phyloP scores from a whole-genome alignment of 2,329 filamentous ascomycete genomes.

The Aspergillus sp. region DNA sequence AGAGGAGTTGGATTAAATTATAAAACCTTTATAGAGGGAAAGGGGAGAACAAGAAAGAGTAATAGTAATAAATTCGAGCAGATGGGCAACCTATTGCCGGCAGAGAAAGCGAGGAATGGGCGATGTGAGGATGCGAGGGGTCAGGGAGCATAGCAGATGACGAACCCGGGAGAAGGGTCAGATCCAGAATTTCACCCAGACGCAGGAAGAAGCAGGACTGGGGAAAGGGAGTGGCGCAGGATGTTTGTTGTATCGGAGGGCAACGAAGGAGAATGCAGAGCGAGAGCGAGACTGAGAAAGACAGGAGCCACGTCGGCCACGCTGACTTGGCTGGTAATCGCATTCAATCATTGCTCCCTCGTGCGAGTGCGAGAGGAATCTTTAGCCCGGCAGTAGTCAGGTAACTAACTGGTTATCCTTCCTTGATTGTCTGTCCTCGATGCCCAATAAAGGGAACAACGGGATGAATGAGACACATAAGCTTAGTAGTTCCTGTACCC shows the following conservation, averaged over 20 bases:
- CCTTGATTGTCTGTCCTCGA: not conserved
- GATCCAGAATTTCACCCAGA: not conserved
- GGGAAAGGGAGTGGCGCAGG: constrained; percentile 11
- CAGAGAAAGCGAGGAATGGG: constrained; percentile 2
- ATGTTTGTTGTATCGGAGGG: constrained; percentile 13
- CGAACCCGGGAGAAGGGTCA: constrained; percentile 11
- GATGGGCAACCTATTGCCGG: not conserved
- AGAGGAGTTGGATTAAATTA: constrained; percentile 2
- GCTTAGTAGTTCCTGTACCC: not conserved
- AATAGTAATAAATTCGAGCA: not conserved
- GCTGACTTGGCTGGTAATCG: not conserved
- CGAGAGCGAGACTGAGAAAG: not conserved
- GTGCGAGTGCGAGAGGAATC: too few relatives aligned
- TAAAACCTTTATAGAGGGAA: not conserved
- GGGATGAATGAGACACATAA: not conserved
- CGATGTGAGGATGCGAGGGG: constrained; percentile 13
- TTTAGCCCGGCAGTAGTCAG: too few relatives aligned
- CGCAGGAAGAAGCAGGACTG: not conserved
- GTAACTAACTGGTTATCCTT: not conserved
- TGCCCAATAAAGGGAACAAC: not conserved
- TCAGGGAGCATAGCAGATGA: constrained; percentile 17
- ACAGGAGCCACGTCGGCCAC: constrained; percentile 16
- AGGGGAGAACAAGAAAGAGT: not conserved
- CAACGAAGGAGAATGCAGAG: constrained; percentile 17
- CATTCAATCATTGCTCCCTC: not conserved